phyloP scores from a whole-genome alignment of 352 stramenopile species.

The Globisporangium perplexum region DNA sequence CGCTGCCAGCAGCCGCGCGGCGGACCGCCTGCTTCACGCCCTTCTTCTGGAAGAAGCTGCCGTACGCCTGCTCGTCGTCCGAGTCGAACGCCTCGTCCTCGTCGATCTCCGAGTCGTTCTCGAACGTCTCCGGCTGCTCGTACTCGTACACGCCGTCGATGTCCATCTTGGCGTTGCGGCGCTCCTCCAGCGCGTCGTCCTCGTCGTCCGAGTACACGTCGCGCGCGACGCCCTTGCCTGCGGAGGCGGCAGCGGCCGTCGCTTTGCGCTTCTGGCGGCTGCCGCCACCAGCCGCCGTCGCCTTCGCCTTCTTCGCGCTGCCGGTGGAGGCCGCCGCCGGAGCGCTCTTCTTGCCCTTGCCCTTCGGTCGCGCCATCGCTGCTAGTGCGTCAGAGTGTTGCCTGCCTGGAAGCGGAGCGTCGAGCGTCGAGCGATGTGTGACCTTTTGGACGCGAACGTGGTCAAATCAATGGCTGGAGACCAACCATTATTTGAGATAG shows the following conservation, averaged over 20 bases:
- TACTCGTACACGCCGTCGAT: conserved; percentile 82
- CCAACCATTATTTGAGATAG: neutral
- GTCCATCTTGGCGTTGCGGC: conserved; percentile 63
- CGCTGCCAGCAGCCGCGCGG: conserved; percentile 1
- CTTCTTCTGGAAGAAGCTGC: conserved; percentile 68
- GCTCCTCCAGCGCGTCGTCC: conserved; percentile 55
- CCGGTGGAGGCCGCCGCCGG: neutral
- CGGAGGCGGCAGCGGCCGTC: conserved; percentile 11
- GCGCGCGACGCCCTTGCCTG: conserved; percentile 20
- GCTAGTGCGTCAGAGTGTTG: neutral
- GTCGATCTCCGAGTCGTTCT: conserved; percentile 91
- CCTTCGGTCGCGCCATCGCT: conserved; percentile 19
- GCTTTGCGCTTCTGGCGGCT: conserved; percentile 12
- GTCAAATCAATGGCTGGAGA: neutral
- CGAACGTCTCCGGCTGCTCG: conserved; percentile 66
- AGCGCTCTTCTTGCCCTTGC: conserved; percentile 14
- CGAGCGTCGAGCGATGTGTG: neutral
- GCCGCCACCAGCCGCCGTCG: conserved; percentile 9
- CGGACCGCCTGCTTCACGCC: conserved; percentile 14
- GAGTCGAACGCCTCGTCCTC: conserved; percentile 94
- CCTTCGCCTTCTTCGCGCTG: conserved; percentile 15
- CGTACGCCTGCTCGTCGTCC: conserved; percentile 89
- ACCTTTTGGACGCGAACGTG: neutral
- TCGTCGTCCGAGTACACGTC: conserved; percentile 85
- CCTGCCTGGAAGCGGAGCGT: neutral